Conservation (phyloP, 345 rosid species). For the Hevea brasiliensis region DNA sequence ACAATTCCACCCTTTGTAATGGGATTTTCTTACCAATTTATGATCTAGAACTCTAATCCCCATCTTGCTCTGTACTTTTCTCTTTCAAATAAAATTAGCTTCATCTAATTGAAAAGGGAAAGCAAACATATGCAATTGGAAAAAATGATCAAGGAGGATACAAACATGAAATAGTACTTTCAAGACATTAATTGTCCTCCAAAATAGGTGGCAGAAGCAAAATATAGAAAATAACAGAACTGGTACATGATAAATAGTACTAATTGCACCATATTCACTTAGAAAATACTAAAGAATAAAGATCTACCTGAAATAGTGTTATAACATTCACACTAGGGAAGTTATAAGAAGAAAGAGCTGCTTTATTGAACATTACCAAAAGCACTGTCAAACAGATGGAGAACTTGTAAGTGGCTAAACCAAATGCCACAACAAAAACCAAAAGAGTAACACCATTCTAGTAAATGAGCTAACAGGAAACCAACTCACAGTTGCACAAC, state of each 20-base stretch:
- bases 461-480: not conserved
- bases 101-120: not conserved
- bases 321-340: slow-evolving; percentile 89
- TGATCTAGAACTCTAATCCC: not conserved
- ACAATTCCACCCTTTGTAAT: not conserved
- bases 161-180: not conserved
- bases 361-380: slow-evolving; percentile 90
- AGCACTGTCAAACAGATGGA: slow-evolving; percentile 56
- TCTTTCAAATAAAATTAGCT: not conserved
- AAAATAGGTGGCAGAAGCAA: not conserved
- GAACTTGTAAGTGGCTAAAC: not conserved
- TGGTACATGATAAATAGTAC: not conserved
- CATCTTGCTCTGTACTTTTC: not conserved
- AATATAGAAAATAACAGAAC: not conserved
- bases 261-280: not conserved
- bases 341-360: slow-evolving; percentile 88
- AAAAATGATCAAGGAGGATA: not conserved
- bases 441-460: not conserved
- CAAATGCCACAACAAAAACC: not conserved
- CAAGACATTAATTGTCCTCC: too few relatives aligned
- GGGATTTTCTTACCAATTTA: not conserved
- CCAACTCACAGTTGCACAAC: not conserved
- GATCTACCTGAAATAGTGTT: slow-evolving; percentile 80
- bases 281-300: not conserved
- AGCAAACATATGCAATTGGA: not conserved